Conservation (phyloP, 768 basidiomycete species). For the Russula sp. region DNA sequence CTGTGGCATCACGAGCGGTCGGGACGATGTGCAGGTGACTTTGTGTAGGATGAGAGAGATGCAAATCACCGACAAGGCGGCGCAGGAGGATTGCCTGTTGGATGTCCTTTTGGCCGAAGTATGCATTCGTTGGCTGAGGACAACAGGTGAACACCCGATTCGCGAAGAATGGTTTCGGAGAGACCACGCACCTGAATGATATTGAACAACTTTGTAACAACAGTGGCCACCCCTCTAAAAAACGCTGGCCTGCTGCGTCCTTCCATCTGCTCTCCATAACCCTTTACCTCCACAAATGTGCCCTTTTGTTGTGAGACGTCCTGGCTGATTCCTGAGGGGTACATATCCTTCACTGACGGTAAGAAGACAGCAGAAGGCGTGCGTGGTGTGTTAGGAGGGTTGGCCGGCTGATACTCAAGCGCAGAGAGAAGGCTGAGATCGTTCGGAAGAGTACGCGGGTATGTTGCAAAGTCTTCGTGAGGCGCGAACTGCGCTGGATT, state of each 20-base stretch:
- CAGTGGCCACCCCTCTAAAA: conserved; percentile 92
- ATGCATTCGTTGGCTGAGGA: conserved; percentile 76
- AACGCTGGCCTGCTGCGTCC: conserved; percentile 81
- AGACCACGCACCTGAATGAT: conserved; percentile 61
- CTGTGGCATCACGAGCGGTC: conserved; percentile 60
- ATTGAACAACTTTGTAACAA: conserved; percentile 94
- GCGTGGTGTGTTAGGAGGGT: conserved; percentile 26
- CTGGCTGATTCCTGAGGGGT: conserved; percentile 85
- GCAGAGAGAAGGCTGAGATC: conserved; percentile 61
- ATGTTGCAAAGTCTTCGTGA: conserved; percentile 84
- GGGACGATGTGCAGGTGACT: conserved; percentile 80
- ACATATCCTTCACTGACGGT: conserved; percentile 78
- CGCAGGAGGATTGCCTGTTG: conserved; percentile 89
- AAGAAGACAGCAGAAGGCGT: conserved; percentile 68
- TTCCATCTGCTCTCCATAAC: conserved; percentile 90
- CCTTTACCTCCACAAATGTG: conserved; percentile 88
- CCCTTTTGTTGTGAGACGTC: conserved; percentile 69
- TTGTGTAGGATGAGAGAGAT: conserved; percentile 68
- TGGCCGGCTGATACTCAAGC: conserved; percentile 24
- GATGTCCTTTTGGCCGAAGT: conserved; percentile 98
- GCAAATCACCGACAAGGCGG: conserved; percentile 68
- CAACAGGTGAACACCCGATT: neutral
- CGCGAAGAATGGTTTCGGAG: neutral
- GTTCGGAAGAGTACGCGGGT: conserved; percentile 76
- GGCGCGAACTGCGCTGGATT: conserved; percentile 98